Conservation (phyloP, 2,329 filamentous ascomycete genomes). For the Lecanicillium sp. region DNA sequence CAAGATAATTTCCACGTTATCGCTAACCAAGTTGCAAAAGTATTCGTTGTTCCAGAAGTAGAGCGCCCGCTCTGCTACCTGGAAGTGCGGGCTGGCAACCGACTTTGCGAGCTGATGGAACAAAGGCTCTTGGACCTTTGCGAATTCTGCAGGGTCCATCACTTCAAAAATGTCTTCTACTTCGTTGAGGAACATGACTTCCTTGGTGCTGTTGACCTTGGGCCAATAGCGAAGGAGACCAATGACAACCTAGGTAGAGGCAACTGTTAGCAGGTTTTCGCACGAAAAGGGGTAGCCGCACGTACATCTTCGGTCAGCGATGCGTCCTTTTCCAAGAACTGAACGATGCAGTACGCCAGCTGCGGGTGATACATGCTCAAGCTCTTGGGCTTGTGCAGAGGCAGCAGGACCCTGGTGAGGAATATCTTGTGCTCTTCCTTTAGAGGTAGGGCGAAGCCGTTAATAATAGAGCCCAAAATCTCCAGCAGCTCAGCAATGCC, state of each 20-base stretch:
- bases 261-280: not conserved
- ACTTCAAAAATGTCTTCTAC: slow-evolving; percentile 99
- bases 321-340: slow-evolving; percentile 96
- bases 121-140: slow-evolving; percentile 94
- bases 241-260: slow-evolving; percentile 65
- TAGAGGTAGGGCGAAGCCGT: slow-evolving; percentile 89
- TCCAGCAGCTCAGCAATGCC: slow-evolving; percentile 95
- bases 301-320: slow-evolving; percentile 90
- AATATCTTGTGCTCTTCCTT: slow-evolving; percentile 99
- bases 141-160: slow-evolving; percentile 97
- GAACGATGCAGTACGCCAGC: slow-evolving; percentile 96
- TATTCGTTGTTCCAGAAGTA: slow-evolving; percentile 99
- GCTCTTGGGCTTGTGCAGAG: slow-evolving; percentile 96
- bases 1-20: slow-evolving; percentile 96
- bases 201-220: slow-evolving; percentile 98
- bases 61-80: slow-evolving; percentile 91
- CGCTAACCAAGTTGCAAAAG: slow-evolving; percentile 97
- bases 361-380: slow-evolving; percentile 99
- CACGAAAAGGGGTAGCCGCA: slow-evolving; percentile 6
- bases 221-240: slow-evolving; percentile 96
- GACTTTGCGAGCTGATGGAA: slow-evolving; percentile 98
- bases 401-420: slow-evolving; percentile 84
- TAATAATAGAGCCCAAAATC: slow-evolving; percentile 97
- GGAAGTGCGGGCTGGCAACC: slow-evolving; percentile 96
- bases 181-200: slow-evolving; percentile 99